Conservation (phyloP, 2,329 filamentous ascomycete species). For the Lachnellula subtilissima region DNA sequence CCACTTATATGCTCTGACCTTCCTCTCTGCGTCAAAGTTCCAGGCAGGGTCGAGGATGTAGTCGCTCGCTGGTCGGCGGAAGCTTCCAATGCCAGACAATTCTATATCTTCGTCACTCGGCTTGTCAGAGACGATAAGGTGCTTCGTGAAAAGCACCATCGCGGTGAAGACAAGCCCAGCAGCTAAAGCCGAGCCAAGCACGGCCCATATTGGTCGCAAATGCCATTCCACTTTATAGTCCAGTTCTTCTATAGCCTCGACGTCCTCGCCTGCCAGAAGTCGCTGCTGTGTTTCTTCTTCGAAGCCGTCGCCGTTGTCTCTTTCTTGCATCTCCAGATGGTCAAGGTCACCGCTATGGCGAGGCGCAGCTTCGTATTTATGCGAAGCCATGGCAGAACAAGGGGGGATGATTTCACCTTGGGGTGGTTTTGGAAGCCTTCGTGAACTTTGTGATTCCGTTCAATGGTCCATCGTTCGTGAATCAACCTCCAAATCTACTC, state of each 20-base stretch:
- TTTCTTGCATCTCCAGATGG: constrained; percentile 26
- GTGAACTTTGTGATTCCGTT: not conserved
- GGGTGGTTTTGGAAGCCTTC: not conserved
- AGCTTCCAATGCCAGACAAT: constrained; percentile 14
- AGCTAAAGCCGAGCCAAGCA: constrained; percentile 20
- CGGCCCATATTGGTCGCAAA: constrained; percentile 27
- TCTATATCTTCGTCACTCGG: constrained; percentile 9
- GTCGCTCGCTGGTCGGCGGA: constrained; percentile 37
- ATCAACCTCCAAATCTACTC: not conserved
- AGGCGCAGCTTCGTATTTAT: constrained; percentile 12
- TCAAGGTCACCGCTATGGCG: constrained; percentile 16
- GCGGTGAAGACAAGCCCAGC: constrained; percentile 17
- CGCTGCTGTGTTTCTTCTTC: constrained; percentile 21
- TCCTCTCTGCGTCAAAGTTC: constrained; percentile 47
- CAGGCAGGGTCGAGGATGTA: constrained; percentile 55
- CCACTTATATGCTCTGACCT: constrained; percentile 56
- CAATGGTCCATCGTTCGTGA: constrained; percentile 4
- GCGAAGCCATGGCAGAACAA: constrained; percentile 14
- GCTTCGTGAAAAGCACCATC: constrained; percentile 21
- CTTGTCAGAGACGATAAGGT: constrained; percentile 18
- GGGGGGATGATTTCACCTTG: not conserved
- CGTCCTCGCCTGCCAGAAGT: constrained; percentile 19
- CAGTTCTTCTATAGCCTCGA: constrained; percentile 10
- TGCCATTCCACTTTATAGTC: constrained; percentile 28
- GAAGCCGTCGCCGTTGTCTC: constrained; percentile 15